Evolutionary conservation across 345 rosid genomes (phyloP).

Genomic region (Eucalyptus marginata): DNA sequence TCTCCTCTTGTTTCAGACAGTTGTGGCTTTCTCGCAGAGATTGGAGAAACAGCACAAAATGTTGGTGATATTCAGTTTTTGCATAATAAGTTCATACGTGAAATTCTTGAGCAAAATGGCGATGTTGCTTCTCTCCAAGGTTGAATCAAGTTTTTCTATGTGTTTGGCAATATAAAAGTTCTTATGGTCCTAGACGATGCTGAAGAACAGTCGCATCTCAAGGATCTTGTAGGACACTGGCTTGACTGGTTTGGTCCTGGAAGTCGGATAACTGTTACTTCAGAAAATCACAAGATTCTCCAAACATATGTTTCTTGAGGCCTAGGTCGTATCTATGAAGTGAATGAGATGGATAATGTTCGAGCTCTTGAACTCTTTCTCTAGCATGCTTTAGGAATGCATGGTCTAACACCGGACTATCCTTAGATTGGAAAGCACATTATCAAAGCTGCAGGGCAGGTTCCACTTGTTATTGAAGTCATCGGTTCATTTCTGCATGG

Average conservation of each 20-base stretch:
- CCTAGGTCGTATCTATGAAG: background rate
- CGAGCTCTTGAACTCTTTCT: background rate
- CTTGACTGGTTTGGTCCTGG: background rate
- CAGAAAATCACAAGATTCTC: background rate
- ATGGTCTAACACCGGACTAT: background rate
- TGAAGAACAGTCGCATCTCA: background rate
- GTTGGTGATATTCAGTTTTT: background rate
- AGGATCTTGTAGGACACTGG: background rate
- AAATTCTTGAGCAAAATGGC: background rate
- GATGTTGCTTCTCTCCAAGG: background rate
- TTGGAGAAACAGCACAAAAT: background rate
- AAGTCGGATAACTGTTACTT: background rate
- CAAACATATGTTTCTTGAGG: background rate
- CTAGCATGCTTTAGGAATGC: background rate
- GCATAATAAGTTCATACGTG: background rate
- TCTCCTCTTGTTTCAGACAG: background rate
- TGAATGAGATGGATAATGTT: background rate
- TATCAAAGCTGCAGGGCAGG: background rate
- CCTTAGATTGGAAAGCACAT: background rate
- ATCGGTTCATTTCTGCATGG: background rate
- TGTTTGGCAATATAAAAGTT: background rate
- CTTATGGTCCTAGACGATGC: background rate
- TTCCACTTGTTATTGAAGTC: background rate
- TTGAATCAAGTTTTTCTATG: background rate
- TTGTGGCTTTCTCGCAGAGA: background rate